Evolutionary conservation across 495 filamentous ascomycete genomes (phyloP).

Genomic region (Aspergillus incahuasiensis): DNA sequence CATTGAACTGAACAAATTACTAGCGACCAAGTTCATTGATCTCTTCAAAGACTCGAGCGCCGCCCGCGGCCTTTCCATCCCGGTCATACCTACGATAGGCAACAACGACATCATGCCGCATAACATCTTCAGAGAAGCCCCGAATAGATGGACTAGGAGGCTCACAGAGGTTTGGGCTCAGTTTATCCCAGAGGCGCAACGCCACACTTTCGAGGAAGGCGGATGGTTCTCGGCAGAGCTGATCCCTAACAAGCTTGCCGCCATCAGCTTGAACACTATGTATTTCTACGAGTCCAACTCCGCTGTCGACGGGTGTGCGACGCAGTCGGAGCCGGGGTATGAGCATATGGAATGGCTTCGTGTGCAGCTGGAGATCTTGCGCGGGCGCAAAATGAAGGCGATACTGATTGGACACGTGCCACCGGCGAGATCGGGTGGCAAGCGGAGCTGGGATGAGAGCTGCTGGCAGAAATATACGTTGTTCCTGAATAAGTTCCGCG

Average conservation of each 20-base stretch:
- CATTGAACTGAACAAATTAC: constrained; percentile 63
- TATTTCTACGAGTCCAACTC: constrained; percentile 93
- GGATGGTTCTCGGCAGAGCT: constrained; percentile 95
- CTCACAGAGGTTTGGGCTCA: constrained; percentile 71
- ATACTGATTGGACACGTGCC: constrained; percentile 94
- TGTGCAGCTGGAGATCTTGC: constrained; percentile 81
- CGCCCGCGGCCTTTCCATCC: constrained; percentile 61
- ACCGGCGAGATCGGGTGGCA: constrained; percentile 76
- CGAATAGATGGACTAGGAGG: constrained; percentile 74
- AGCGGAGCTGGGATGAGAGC: constrained; percentile 83
- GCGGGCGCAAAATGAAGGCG: constrained; percentile 83
- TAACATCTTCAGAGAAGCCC: constrained; percentile 83
- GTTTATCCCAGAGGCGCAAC: constrained; percentile 91
- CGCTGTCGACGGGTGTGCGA: constrained; percentile 82
- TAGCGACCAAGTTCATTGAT: constrained; percentile 71
- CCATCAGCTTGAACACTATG: constrained; percentile 94
- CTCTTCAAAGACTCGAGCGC: constrained; percentile 53
- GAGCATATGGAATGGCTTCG: constrained; percentile 95
- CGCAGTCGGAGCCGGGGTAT: constrained; percentile 75
- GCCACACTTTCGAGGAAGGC: constrained; percentile 84
- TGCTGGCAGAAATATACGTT: constrained; percentile 98
- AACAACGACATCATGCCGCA: constrained; percentile 98
- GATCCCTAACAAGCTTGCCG: constrained; percentile 77
- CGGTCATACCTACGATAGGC: constrained; percentile 84
- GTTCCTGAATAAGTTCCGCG: constrained; percentile 84